Percentiles rank a stretch among this genome's conserved stretches.
phyloP scores from a whole-genome alignment of 371 early-diverging fungal genomes.

The Actinomucor elegans region DNA sequence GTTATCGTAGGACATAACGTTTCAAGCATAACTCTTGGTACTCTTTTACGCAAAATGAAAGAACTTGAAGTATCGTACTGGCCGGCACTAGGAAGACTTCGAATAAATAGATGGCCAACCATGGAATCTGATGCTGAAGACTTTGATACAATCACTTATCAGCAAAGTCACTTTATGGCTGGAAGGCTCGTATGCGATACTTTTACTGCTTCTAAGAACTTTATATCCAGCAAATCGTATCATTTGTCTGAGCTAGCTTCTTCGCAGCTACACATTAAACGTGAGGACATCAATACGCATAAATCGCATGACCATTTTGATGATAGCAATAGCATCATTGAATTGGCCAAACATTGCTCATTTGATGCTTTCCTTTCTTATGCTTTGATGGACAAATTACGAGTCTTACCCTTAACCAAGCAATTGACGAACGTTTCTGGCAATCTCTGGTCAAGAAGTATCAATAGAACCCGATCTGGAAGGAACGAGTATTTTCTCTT shows the following conservation, averaged over 20 bases:
- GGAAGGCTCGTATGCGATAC: constrained; percentile 95
- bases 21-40: constrained; percentile 89
- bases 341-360: constrained; percentile 72
- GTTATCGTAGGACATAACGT: constrained; percentile 97
- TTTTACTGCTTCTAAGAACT: constrained; percentile 79
- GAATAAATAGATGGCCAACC: constrained; percentile 58
- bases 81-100: constrained; percentile 16
- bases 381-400: constrained; percentile 76
- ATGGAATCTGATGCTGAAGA: constrained; percentile 74
- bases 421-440: constrained; percentile 92
- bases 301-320: constrained; percentile 62
- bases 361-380: constrained; percentile 76
- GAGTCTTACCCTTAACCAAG: constrained; percentile 84
- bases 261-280: constrained; percentile 65
- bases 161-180: constrained; percentile 58
- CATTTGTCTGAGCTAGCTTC: constrained; percentile 69
- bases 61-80: constrained; percentile 59
- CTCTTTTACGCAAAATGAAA: constrained; percentile 93
- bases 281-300: constrained; percentile 77
- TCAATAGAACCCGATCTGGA: constrained; percentile 89
- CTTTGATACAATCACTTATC: constrained; percentile 41
- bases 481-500: constrained; percentile 97
- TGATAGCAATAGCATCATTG: constrained; percentile 48
- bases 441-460: constrained; percentile 87
- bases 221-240: constrained; percentile 80